Conservation (phyloP, 2,329 filamentous ascomycete species). For the Alternaria sp. region DNA sequence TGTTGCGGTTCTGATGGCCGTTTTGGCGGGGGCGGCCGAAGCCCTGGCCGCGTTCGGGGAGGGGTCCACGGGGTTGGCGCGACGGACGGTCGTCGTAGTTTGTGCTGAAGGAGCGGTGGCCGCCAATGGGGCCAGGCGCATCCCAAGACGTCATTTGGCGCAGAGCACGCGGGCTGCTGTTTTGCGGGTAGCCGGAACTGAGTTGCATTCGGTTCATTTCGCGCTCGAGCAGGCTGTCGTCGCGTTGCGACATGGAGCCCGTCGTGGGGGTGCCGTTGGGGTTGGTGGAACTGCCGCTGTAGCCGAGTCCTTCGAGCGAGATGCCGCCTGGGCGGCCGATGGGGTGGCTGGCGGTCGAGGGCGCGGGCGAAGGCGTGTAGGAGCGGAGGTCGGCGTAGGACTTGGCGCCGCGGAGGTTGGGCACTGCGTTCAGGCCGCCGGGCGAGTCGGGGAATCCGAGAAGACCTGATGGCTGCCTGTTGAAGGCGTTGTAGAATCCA, state of each 20-base stretch:
- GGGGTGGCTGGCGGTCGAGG: constrained; percentile 87
- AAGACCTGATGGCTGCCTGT: constrained; percentile 80
- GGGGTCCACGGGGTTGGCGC: constrained; percentile 67
- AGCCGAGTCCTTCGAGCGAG: constrained; percentile 47
- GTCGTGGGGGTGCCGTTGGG: constrained; percentile 70
- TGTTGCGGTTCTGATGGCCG: constrained; percentile 67
- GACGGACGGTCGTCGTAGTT: constrained; percentile 65
- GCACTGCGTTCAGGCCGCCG: constrained; percentile 67
- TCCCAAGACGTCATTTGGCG: constrained; percentile 68
- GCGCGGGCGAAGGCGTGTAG: constrained; percentile 91
- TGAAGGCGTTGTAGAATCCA: constrained; percentile 76
- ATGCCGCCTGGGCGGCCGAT: constrained; percentile 68
- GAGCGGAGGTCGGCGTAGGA: constrained; percentile 95
- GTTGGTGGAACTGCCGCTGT: constrained; percentile 67
- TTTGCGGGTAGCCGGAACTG: constrained; percentile 55
- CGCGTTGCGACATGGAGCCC: constrained; percentile 58
- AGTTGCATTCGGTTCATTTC: constrained; percentile 68
- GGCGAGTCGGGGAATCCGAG: constrained; percentile 82
- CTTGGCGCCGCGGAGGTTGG: constrained; percentile 90
- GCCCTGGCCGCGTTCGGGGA: constrained; percentile 65
- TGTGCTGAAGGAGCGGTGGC: constrained; percentile 68
- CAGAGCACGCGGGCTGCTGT: constrained; percentile 63
- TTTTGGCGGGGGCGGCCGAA: constrained; percentile 64
- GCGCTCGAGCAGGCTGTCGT: constrained; percentile 67
- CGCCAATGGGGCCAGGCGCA: constrained; percentile 66